phyloP scores from a whole-genome alignment of 1,284 basidiomycete genomes.

The Fistulina hepatica region DNA sequence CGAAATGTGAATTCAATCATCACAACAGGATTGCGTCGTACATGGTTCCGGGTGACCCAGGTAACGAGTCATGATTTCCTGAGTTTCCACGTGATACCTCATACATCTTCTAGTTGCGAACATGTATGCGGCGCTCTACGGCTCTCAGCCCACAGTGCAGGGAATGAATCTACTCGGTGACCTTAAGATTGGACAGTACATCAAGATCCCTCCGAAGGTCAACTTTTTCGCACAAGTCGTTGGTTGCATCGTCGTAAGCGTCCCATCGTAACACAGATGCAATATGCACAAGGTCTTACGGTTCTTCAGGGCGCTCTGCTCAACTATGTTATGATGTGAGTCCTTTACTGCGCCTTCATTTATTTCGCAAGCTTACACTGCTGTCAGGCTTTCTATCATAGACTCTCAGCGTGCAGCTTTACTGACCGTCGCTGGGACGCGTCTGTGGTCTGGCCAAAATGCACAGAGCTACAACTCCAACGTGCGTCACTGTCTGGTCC shows the following conservation, averaged over 20 bases:
- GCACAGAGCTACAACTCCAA: slow-evolving; percentile 15
- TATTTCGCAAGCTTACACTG: slow-evolving; percentile 10
- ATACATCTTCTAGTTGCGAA: neutral
- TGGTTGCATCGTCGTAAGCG: slow-evolving; percentile 29
- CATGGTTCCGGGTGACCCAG: slow-evolving; percentile 46
- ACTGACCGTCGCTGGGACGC: slow-evolving; percentile 12
- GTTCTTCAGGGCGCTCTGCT: slow-evolving; percentile 8
- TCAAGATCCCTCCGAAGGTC: slow-evolving; percentile 63
- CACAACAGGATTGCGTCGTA: slow-evolving; percentile 51
- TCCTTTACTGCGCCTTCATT: neutral
- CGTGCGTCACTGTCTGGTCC: no score
- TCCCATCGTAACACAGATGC: no score
- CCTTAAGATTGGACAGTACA: slow-evolving; percentile 67
- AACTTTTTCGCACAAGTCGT: slow-evolving; percentile 61
- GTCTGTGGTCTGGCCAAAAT: slow-evolving; percentile 15
- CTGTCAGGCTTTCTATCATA: slow-evolving; percentile 30
- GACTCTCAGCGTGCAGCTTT: slow-evolving; percentile 11
- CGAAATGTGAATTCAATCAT: no score
- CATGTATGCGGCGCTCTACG: slow-evolving; percentile 1
- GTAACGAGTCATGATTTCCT: slow-evolving; percentile 51
- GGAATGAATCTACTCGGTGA: slow-evolving; percentile 38
- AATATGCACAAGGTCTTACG: slow-evolving; percentile 2
- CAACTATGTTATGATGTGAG: slow-evolving; percentile 10
- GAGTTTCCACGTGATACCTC: slow-evolving; percentile 31
- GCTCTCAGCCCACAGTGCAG: slow-evolving; percentile 9